Percentiles rank a stretch among this genome's conserved stretches.
These are phyloP conservation scores for Zoysia matrella DNA, from an alignment of 202 grass and related monocot genomes.

Conservation along the genomic window DNA sequence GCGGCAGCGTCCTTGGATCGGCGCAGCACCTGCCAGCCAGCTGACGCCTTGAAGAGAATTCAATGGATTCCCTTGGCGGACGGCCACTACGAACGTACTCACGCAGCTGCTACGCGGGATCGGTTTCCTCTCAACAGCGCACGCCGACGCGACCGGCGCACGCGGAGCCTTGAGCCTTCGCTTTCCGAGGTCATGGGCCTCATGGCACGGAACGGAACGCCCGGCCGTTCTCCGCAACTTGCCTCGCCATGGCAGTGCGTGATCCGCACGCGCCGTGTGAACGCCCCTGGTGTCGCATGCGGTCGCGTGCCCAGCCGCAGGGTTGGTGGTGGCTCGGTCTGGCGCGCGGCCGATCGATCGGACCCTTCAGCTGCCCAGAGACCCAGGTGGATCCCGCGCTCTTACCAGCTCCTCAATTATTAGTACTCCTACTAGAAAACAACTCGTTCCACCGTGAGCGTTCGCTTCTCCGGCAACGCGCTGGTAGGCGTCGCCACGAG, in stretches of 20 bases:
- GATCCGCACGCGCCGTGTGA: conserved; percentile 13
- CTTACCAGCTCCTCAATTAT: not conserved
- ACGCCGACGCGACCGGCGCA: not conserved
- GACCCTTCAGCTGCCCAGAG: not conserved
- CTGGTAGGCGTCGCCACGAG: too few species aligned
- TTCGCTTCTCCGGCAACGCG: not conserved
- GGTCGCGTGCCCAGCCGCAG: conserved; percentile 9
- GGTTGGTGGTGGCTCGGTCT: not conserved
- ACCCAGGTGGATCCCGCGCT: not conserved
- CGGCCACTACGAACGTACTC: too few species aligned
- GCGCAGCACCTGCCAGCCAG: not conserved
- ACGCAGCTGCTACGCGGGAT: too few species aligned
- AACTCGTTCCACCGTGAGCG: not conserved
- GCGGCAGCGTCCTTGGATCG: not conserved
- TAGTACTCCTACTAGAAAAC: not conserved
- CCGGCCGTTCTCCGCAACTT: conserved; percentile 37
- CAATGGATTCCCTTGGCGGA: too few species aligned
- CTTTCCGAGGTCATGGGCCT: not conserved
- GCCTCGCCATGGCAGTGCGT: not conserved
- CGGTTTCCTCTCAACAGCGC: conserved; percentile 13
- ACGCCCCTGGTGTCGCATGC: conserved; percentile 24
- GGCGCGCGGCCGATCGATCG: not conserved
- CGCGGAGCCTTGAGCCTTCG: not conserved
- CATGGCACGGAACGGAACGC: conserved; percentile 29
- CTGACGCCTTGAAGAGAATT: not conserved